Percentiles rank a stretch among this genome's conserved stretches.
Conservation (phyloP, 116 monocot genomes). For the Papilionanthe hybrid region DNA sequence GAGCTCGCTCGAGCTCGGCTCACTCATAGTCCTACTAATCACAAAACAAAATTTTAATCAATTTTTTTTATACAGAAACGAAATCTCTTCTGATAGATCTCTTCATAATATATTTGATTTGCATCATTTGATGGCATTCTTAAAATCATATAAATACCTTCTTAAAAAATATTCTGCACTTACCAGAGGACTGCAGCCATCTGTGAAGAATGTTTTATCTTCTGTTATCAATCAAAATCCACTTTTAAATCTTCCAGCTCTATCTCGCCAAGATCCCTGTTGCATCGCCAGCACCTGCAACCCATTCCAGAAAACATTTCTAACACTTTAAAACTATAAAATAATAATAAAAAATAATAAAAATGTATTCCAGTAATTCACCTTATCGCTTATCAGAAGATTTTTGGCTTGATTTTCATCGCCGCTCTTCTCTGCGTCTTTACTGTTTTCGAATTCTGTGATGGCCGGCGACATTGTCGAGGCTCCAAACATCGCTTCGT, state of each 20-base stretch:
- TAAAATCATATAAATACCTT: too few species aligned
- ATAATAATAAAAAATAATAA: not conserved
- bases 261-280: constrained; percentile 88
- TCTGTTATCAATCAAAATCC: constrained; percentile 9
- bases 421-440: constrained; percentile 12
- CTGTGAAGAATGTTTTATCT: too few species aligned
- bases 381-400: constrained; percentile 63
- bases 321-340: not conserved
- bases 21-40: too few species aligned
- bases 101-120: too few species aligned
- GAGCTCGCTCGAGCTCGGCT: too few species aligned
- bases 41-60: too few species aligned
- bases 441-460: constrained; percentile 20
- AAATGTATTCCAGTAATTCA: constrained; percentile 1
- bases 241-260: constrained; percentile 39
- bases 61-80: too few species aligned
- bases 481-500: constrained; percentile 89
- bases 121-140: too few species aligned
- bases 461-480: constrained; percentile 17
- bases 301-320: not conserved
- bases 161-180: too few species aligned
- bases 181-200: too few species aligned
- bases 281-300: constrained; percentile 63
- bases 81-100: too few species aligned
- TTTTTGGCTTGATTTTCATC: constrained; percentile 2